Conservation (phyloP, 306 rosid species). For the Cucumis melo region DNA sequence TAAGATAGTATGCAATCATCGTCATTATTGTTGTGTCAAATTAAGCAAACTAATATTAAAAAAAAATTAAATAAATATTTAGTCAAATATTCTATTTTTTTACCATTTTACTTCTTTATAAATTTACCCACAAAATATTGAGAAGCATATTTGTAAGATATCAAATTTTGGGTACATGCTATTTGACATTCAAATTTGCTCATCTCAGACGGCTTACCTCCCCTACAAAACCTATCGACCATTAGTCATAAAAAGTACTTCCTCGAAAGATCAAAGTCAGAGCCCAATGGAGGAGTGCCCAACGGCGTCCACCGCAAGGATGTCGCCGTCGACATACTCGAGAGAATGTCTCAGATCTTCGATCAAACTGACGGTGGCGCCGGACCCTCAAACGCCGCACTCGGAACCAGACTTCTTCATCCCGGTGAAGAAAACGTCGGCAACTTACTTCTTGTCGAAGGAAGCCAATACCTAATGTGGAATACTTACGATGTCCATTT, state of each 20-base stretch:
- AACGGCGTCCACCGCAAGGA: slow-evolving; percentile 23
- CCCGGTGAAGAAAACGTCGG: slow-evolving; percentile 87
- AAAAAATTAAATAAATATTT: no score
- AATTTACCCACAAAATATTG: no score
- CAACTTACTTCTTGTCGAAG: slow-evolving; percentile 82
- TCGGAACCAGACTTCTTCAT: slow-evolving; percentile 62
- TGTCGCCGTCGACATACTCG: slow-evolving; percentile 63
- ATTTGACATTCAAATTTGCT: background rate
- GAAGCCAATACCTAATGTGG: slow-evolving; percentile 87
- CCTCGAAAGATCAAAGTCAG: slow-evolving; percentile 36
- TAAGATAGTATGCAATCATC: no score
- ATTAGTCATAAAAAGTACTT: slow-evolving; percentile 45
- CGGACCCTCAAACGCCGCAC: slow-evolving; percentile 50
- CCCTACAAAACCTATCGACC: slow-evolving; percentile 32
- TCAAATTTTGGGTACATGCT: no score
- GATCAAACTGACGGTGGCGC: slow-evolving; percentile 37
- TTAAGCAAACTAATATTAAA: no score
- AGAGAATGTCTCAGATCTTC: slow-evolving; percentile 44
- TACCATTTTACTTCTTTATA: no score
- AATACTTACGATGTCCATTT: slow-evolving; percentile 88
- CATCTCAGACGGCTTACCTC: slow-evolving; percentile 55
- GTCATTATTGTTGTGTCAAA: no score
- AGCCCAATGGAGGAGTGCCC: slow-evolving; percentile 14
- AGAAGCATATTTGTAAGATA: no score
- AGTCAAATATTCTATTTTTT: no score